Conservation (phyloP, 805 yeast species). For the Blastobotrys attinorum region DNA sequence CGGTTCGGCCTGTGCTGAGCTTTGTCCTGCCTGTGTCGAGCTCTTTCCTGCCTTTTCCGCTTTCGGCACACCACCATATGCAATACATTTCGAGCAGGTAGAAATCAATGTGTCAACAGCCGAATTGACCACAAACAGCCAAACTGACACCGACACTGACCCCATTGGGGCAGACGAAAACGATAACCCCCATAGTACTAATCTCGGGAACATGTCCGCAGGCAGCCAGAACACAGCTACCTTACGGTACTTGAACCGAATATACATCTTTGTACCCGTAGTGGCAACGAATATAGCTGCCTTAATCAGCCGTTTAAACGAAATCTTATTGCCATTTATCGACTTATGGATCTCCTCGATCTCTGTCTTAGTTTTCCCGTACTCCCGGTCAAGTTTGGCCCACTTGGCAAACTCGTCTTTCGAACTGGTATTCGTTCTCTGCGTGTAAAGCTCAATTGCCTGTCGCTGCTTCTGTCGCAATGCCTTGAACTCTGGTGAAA, state of each 20-base stretch:
- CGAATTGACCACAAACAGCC: slow-evolving; percentile 37
- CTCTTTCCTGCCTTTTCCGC: too few relatives aligned
- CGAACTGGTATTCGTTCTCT: slow-evolving; percentile 60
- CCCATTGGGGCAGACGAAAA: slow-evolving; percentile 59
- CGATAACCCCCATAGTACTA: slow-evolving; percentile 49
- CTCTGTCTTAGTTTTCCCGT: slow-evolving; percentile 49
- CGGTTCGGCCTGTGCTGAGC: too few relatives aligned
- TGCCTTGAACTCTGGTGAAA: slow-evolving; percentile 7
- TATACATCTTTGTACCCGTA: slow-evolving; percentile 33
- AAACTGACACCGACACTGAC: slow-evolving; percentile 49
- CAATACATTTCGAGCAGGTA: too few relatives aligned
- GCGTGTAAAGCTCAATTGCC: slow-evolving; percentile 39
- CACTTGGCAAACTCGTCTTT: slow-evolving; percentile 94
- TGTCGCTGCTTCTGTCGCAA: slow-evolving; percentile 35
- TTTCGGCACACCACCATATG: too few relatives aligned
- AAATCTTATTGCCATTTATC: slow-evolving; percentile 32
- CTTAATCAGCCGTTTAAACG: slow-evolving; percentile 31
- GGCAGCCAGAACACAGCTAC: slow-evolving; percentile 54
- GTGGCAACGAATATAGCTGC: slow-evolving; percentile 34
- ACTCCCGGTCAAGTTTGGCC: slow-evolving; percentile 80
- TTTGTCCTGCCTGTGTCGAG: too few relatives aligned
- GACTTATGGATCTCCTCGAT: slow-evolving; percentile 33
- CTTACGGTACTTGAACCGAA: slow-evolving; percentile 47
- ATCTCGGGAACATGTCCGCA: slow-evolving; percentile 44
- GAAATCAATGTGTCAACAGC: background rate